phyloP scores from a whole-genome alignment of 371 early-diverging fungal genomes.

The Lichtheimia ornata region DNA sequence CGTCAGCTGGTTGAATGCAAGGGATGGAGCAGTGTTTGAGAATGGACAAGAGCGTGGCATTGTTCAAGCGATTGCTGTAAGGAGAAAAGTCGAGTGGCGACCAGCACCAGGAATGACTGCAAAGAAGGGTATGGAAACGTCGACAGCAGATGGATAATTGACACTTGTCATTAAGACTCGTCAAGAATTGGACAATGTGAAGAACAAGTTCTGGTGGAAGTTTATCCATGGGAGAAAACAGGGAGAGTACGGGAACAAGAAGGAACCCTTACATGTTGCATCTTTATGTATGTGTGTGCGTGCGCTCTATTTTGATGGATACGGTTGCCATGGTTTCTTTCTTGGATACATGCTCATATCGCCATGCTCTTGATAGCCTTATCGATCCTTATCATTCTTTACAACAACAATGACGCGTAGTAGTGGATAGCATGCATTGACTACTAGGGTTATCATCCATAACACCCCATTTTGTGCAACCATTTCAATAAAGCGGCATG shows the following conservation, averaged over 20 bases:
- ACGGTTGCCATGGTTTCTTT: no score
- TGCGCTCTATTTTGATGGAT: no score
- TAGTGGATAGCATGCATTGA: no score
- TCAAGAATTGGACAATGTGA: conserved; percentile 12
- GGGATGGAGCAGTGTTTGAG: conserved; percentile 23
- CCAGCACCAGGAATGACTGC: conserved; percentile 32
- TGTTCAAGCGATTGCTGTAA: conserved; percentile 20
- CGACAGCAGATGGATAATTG: conserved; percentile 27
- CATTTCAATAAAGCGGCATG: no score
- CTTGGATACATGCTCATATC: no score
- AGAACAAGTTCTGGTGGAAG: conserved; percentile 22
- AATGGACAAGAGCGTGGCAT: conserved; percentile 24
- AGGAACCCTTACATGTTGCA: no score
- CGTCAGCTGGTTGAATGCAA: conserved; percentile 9
- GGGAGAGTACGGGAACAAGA: background rate
- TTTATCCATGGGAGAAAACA: conserved; percentile 10
- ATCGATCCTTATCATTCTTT: no score
- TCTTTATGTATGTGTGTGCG: no score
- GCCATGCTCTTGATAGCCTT: no score
- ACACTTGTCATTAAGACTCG: conserved; percentile 31
- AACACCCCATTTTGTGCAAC: no score
- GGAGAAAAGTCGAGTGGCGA: conserved; percentile 35
- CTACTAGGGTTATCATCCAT: no score
- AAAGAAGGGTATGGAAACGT: conserved; percentile 20
- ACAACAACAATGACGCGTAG: no score